Conservation (phyloP, 2,329 filamentous ascomycete genomes). For the Akanthomyces dipterigenus region DNA sequence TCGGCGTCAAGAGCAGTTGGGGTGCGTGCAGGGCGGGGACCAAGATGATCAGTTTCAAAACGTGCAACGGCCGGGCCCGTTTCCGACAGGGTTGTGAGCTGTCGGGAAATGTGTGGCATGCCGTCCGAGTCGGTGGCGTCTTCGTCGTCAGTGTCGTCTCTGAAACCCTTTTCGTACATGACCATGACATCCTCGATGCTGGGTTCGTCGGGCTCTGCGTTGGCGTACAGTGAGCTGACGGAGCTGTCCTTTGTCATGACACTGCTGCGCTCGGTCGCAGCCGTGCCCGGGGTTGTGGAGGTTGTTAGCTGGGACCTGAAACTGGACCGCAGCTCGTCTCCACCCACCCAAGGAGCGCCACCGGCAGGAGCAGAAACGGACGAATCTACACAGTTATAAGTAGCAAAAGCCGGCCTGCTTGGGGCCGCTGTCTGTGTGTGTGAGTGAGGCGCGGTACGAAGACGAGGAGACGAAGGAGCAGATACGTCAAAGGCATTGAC, state of each 20-base stretch:
- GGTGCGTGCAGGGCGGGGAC: conserved; percentile 15
- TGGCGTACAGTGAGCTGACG: conserved; percentile 51
- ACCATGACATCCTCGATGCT: conserved; percentile 64
- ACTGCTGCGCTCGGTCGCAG: conserved; percentile 76
- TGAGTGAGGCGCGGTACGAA: conserved; percentile 6
- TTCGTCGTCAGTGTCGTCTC: conserved; percentile 35
- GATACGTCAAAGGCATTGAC: background rate
- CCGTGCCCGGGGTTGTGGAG: conserved; percentile 51
- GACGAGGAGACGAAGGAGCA: conserved; percentile 8
- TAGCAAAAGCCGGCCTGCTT: conserved; percentile 23
- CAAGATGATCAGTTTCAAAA: conserved; percentile 13
- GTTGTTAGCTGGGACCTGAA: conserved; percentile 49
- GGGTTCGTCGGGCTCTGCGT: conserved; percentile 44
- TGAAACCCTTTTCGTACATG: conserved; percentile 60
- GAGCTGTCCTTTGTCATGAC: conserved; percentile 74
- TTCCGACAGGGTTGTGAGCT: conserved; percentile 12
- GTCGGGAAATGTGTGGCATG: conserved; percentile 9
- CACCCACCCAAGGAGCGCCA: conserved; percentile 40
- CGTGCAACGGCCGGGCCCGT: background rate
- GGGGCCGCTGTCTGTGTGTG: conserved; percentile 16
- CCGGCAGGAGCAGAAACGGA: conserved; percentile 28
- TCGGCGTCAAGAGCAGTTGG: conserved; percentile 30
- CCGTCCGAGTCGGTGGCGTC: conserved; percentile 22
- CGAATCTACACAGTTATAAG: conserved; percentile 27
- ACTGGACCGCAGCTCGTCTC: conserved; percentile 48